Percentiles rank a stretch among this genome's conserved stretches.
phyloP scores from a whole-genome alignment of 106 monocot species.

The Acorus calamus region DNA sequence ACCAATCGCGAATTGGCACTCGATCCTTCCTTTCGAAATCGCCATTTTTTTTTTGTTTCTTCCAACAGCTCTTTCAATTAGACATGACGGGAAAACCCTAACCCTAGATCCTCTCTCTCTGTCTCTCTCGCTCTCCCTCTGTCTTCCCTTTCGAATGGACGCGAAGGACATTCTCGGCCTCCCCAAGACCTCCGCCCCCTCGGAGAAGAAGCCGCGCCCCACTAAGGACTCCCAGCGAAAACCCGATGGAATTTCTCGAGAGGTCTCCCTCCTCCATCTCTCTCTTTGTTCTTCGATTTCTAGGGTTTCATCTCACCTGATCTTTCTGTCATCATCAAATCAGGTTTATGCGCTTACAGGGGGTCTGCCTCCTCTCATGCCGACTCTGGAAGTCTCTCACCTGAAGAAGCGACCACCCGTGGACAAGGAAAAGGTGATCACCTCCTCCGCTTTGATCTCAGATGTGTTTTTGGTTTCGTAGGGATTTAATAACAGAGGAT shows the following conservation, averaged over 20 bases:
- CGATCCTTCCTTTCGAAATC: too few species aligned
- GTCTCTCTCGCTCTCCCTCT: too few species aligned
- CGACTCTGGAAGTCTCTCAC: constrained; percentile 60
- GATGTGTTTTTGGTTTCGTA: too few species aligned
- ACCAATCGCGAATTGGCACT: too few species aligned
- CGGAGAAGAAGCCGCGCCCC: constrained; percentile 73
- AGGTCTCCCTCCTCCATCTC: constrained; percentile 21
- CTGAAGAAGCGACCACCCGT: constrained; percentile 54
- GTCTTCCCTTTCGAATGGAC: constrained; percentile 37
- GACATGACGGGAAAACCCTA: too few species aligned
- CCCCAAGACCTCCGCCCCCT: constrained; percentile 61
- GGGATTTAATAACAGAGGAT: too few species aligned
- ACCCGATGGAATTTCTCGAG: constrained; percentile 89
- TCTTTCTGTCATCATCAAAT: not conserved
- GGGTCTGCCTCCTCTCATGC: constrained; percentile 78
- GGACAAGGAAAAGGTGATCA: constrained; percentile 74
- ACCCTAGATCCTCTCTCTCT: too few species aligned
- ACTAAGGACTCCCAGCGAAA: constrained; percentile 81
- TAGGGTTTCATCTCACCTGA: not conserved
- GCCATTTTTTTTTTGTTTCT: too few species aligned
- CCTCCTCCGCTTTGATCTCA: not conserved
- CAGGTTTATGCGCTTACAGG: constrained; percentile 95
- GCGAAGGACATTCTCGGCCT: constrained; percentile 97
- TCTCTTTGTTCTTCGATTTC: not conserved
- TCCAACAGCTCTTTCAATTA: too few species aligned